Evolutionary conservation across 139 green algal genomes (phyloP), one percentile per base, ranked within the genome.

Genomic region (Volvox africanus): DNA sequence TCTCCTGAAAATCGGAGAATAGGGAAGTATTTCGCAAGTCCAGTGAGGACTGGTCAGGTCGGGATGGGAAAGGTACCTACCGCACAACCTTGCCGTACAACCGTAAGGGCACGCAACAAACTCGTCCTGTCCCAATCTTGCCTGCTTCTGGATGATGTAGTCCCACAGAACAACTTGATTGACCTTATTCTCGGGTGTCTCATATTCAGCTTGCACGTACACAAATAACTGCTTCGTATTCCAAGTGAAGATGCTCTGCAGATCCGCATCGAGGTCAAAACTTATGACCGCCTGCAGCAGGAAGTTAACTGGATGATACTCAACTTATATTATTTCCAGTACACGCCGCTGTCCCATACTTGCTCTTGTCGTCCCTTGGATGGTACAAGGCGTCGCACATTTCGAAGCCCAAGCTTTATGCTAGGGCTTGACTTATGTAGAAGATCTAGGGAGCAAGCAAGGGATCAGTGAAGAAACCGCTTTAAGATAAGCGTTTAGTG

Each of bases 171-270:
- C 94, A n/a, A 98, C 93, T 85, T 97, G 91, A 80, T 98, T 97
- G 18, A 95, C 32, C 6, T 73, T 77, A 87, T 92, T 91, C 19
- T 91, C 85, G 12, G 33, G 22, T 14, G 93, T 93, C 19, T 84
- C 79, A 82, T 95, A 95, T 84, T 95, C 93, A 17, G 93, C 93
- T 71, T 93, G 92, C 17, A 94, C 18, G 20, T 82, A 90, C 9
- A 91, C 65, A 71, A 98, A 98, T 18, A 99, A 92, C 94, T 99
- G 97, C 93, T 98, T 98, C 0, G 97, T 98, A 88, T 98, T 99
- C 97, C 97, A 99, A 61, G 88, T 96, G 92, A 98, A 99, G 18
- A 93, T 92, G 61, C 92, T 95, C 30, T 92, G 87, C 80, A 98
- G 90, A 92, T 99, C 97, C 2, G 92, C 95, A 24, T 96, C 90